These are phyloP conservation scores for Phytophthora aleatoria DNA, from an alignment of 352 stramenopile species.

Conservation along the genomic window DNA sequence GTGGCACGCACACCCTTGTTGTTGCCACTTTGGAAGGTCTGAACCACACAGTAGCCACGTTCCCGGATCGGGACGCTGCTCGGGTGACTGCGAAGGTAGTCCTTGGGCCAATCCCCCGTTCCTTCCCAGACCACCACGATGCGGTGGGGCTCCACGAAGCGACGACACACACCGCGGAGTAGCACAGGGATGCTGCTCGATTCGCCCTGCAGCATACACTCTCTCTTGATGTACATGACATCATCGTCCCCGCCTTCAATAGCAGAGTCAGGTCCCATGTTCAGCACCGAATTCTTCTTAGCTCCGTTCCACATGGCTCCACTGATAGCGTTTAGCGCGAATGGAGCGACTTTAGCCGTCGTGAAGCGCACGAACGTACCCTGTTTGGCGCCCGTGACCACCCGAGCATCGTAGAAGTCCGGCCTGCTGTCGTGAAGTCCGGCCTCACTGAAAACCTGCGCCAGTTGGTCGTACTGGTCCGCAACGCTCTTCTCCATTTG, in stretches of 20 bases:
- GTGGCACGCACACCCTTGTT: constrained; percentile 10
- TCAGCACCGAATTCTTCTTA: constrained; percentile 30
- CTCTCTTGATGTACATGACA: constrained; percentile 33
- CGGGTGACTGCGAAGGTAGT: constrained; percentile 22
- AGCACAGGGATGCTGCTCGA: constrained; percentile 26
- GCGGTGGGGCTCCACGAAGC: constrained; percentile 28
- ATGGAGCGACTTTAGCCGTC: constrained; percentile 34
- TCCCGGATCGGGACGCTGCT: constrained; percentile 42
- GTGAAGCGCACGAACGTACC: constrained; percentile 43
- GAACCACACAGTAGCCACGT: constrained; percentile 40
- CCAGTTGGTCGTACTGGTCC: constrained; percentile 30
- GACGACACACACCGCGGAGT: constrained; percentile 33
- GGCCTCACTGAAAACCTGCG: constrained; percentile 33
- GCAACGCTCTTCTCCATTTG: constrained; percentile 26
- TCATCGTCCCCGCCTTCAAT: constrained; percentile 8
- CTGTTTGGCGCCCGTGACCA: constrained; percentile 27
- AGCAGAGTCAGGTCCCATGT: constrained; percentile 8
- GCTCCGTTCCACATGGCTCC: constrained; percentile 27
- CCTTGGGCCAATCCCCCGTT: constrained; percentile 40
- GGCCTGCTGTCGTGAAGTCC: constrained; percentile 27
- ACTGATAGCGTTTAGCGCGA: constrained; percentile 27
- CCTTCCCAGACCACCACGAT: constrained; percentile 42
- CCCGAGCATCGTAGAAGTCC: constrained; percentile 19
- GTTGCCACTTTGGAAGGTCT: constrained; percentile 12
- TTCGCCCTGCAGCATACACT: constrained; percentile 35